Conservation (phyloP, 208 protist genomes). For the Crithidia brevicula region DNA sequence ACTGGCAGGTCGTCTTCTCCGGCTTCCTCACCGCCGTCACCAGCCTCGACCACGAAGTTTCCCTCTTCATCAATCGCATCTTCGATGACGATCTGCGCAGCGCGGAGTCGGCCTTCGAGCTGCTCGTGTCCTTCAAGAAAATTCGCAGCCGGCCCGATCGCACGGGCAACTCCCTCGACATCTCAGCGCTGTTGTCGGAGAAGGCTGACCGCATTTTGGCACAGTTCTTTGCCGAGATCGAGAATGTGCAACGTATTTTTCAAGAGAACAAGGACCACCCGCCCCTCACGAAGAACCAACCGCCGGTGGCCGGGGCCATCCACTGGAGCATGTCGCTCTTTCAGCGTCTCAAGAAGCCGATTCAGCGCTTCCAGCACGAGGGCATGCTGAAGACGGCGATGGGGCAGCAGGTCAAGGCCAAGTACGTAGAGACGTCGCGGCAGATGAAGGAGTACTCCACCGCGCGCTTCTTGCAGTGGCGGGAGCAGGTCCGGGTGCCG, state of each 20-base stretch:
- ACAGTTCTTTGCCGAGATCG: constrained; percentile 95
- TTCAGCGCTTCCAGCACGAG: constrained; percentile 94
- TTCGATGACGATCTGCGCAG: constrained; percentile 98
- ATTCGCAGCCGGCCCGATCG: constrained; percentile 88
- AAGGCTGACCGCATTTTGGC: constrained; percentile 96
- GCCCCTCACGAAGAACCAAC: constrained; percentile 97
- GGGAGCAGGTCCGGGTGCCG: constrained; percentile 79
- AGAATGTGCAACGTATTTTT: constrained; percentile 94
- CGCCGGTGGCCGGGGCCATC: constrained; percentile 96
- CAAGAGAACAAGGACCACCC: constrained; percentile 84
- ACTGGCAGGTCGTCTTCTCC: constrained; percentile 93
- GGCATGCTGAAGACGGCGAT: constrained; percentile 92
- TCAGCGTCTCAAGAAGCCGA: constrained; percentile 96
- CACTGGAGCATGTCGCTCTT: constrained; percentile 98
- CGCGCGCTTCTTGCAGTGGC: constrained; percentile 92
- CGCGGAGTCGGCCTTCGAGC: constrained; percentile 97
- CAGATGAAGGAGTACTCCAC: constrained; percentile 96
- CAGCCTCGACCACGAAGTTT: constrained; percentile 94
- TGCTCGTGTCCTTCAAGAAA: constrained; percentile 97
- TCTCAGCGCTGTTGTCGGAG: constrained; percentile 92
- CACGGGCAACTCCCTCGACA: constrained; percentile 80
- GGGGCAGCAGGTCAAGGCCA: constrained; percentile 89
- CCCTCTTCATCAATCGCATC: constrained; percentile 97
- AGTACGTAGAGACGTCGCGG: constrained; percentile 94
- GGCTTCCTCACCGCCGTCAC: constrained; percentile 93